Evolutionary conservation across 2,329 filamentous ascomycete species (phyloP), one percentile per base, ranked within the genome.

Genomic region (Paecilomyces sp.): DNA sequence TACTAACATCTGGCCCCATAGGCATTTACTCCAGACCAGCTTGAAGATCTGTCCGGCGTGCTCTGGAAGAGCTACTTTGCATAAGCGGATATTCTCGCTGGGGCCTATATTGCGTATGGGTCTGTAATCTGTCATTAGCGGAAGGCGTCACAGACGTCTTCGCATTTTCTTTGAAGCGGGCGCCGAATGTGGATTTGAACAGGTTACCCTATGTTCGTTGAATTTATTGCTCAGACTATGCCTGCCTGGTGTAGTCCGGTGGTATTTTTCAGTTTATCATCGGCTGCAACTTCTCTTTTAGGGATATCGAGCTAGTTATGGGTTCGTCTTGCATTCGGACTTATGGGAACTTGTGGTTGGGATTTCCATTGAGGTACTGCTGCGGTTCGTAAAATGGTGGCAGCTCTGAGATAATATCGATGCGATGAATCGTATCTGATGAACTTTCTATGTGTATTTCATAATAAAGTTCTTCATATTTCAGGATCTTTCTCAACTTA

Each of bases 51-150:
- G 61, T 92, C 97, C 69, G 94, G 94, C 57, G 95, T 99, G 55
- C 80, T 99, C 57, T 99, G 94, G 94, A 99, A 99, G 87, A 97
- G 93, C 75, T 99, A 99, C 74, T 99, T 99, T 80, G 95, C 92
- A 50, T 96, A 79, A 74, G 7, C 11, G 13, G n/a, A 28, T 28
- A 28, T 28, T 3, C 25, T 28, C 25, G 25, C 3, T 18, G 41
- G 41, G n/a, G 22, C 22, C 22, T 22, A 22, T 22, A 22, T 22
- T 22, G 22, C 22, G 36, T 18, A 41, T 18, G 41, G 41, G n/a
- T 47, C 41, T 47, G 41, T 47, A 47, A 47, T 47, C 41, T 47
- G n/a, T 8, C n/a, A 47, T 47, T 18, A 18, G 15, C 41, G 13
- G n/a, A 18, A 47, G 41, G n/a, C 41, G 41, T 47, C 41, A 18